Percentiles rank a stretch among this genome's conserved stretches.
phyloP scores from a whole-genome alignment of 345 rosid species.

The Populus nigra region DNA sequence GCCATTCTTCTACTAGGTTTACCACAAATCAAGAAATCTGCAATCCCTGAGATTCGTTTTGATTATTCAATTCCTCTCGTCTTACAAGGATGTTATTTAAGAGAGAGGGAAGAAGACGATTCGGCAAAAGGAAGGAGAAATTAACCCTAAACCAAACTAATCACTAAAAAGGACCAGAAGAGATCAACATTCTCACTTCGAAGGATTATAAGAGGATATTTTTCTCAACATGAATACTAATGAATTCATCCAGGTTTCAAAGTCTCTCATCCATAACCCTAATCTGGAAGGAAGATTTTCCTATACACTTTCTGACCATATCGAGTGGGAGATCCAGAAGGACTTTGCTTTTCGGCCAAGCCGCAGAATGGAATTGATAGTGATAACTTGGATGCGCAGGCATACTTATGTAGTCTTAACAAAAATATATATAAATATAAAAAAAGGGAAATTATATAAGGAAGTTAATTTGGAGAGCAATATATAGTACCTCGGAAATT shows the following conservation, averaged over 20 bases:
- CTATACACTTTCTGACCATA: not conserved
- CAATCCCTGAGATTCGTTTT: not conserved
- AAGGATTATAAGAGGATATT: not conserved
- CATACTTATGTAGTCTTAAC: not conserved
- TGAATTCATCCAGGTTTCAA: not conserved
- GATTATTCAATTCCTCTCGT: not conserved
- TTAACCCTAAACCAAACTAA: slow-evolving; percentile 7
- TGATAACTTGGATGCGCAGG: not conserved
- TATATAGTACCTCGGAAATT: slow-evolving; percentile 31
- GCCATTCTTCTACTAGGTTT: not conserved
- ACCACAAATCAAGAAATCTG: not conserved
- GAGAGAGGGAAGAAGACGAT: not conserved
- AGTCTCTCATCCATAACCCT: slow-evolving; percentile 3
- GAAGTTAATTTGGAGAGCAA: not conserved
- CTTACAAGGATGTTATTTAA: not conserved
- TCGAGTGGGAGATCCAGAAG: slow-evolving; percentile 6
- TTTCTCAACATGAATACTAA: not conserved
- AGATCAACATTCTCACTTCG: not conserved
- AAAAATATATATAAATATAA: not conserved
- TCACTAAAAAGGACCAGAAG: not conserved
- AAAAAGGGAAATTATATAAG: not conserved
- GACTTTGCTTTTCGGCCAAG: slow-evolving; percentile 7
- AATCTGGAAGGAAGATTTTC: not conserved
- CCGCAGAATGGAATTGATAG: not conserved
- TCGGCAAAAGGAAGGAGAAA: not conserved